Evolutionary conservation across 371 early-diverging fungal species (phyloP).

Genomic region (Umbelopsis sp.): DNA sequence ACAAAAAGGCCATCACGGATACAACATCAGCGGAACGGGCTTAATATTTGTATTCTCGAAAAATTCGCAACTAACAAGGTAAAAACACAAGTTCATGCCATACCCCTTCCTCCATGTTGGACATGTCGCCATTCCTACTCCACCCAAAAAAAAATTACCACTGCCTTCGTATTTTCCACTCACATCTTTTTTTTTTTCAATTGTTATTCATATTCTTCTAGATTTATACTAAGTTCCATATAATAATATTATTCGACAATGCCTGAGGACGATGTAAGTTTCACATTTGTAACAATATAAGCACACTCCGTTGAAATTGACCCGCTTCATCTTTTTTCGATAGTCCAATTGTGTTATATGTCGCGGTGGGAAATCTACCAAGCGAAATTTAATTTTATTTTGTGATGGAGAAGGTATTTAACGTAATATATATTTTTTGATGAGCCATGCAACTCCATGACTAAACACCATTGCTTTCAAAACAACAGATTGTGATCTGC

Average conservation of each 20-base stretch:
- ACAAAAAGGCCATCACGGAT: background rate
- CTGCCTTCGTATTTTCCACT: background rate
- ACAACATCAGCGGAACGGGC: background rate
- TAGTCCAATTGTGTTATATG: slow-evolving; percentile 53
- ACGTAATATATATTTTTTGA: background rate
- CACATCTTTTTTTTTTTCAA: no score
- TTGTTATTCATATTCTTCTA: no score
- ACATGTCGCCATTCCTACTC: background rate
- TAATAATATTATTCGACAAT: background rate
- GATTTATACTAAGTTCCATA: background rate
- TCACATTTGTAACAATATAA: no score
- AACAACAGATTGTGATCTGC: slow-evolving; percentile 52
- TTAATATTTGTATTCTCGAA: slow-evolving; percentile 4
- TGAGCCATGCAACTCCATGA: background rate
- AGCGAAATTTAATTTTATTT: slow-evolving; percentile 52
- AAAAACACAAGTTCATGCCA: background rate
- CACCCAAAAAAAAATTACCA: background rate
- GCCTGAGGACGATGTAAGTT: slow-evolving; percentile 10
- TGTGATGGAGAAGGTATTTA: slow-evolving; percentile 58
- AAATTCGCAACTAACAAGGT: background rate
- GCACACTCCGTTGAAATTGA: background rate
- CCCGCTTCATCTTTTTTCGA: background rate
- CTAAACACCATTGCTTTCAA: background rate
- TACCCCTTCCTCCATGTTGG: background rate
- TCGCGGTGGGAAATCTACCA: slow-evolving; percentile 45